phyloP scores from a whole-genome alignment of 805 yeast genomes.

The Isabelozyma pseudorhagii region DNA sequence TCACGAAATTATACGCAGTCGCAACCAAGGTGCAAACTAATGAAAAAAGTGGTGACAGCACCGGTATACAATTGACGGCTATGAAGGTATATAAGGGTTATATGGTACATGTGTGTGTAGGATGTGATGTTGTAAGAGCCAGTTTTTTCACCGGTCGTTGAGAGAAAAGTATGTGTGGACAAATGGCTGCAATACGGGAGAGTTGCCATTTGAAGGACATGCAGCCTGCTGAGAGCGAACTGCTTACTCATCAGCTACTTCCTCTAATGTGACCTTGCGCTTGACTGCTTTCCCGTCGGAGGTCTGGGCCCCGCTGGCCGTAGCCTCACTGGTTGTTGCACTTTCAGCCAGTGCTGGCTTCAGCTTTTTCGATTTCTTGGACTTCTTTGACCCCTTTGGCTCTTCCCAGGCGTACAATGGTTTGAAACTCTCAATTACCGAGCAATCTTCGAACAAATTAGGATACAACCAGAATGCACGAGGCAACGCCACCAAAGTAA shows the following conservation, averaged over 20 bases:
- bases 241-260: slow-evolving; percentile 7
- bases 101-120: too few relatives aligned
- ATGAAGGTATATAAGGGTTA: too few relatives aligned
- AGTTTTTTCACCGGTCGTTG: too few relatives aligned
- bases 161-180: too few relatives aligned
- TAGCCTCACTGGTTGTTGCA: slow-evolving; percentile 9
- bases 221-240: too few relatives aligned
- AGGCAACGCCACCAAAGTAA: slow-evolving; percentile 55
- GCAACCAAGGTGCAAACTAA: background rate
- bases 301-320: slow-evolving; percentile 11
- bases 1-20: background rate
- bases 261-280: slow-evolving; percentile 38
- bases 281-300: slow-evolving; percentile 8
- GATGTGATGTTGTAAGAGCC: too few relatives aligned
- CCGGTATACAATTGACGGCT: background rate
- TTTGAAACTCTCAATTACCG: slow-evolving; percentile 84
- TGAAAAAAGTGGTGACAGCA: background rate
- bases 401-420: slow-evolving; percentile 87
- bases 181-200: too few relatives aligned
- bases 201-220: too few relatives aligned
- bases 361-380: slow-evolving; percentile 10
- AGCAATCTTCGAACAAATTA: slow-evolving; percentile 91
- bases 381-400: slow-evolving; percentile 26
- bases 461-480: slow-evolving; percentile 97
- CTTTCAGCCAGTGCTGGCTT: slow-evolving; percentile 1